Conservation (phyloP, 352 stramenopile species). For the Phytophthora citricola region DNA sequence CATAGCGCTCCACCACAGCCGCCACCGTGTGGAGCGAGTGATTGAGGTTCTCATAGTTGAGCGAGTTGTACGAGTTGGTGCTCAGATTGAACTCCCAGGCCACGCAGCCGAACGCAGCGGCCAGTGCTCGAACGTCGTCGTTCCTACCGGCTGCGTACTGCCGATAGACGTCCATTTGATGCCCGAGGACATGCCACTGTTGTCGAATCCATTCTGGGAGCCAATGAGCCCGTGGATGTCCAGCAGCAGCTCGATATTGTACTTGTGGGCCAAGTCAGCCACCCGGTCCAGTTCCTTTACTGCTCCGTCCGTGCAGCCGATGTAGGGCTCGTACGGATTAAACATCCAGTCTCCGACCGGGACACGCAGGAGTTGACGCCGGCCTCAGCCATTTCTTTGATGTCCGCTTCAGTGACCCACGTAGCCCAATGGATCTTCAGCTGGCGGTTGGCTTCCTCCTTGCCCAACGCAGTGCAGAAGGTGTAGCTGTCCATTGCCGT, state of each 20-base stretch:
- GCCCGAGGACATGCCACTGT: slow-evolving; percentile 74
- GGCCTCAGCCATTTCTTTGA: slow-evolving; percentile 34
- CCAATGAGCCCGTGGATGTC: slow-evolving; percentile 94
- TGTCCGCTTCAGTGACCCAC: slow-evolving; percentile 79
- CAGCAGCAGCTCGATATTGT: slow-evolving; percentile 91
- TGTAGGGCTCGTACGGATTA: slow-evolving; percentile 90
- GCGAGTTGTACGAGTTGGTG: slow-evolving; percentile 84
- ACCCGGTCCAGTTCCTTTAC: slow-evolving; percentile 93
- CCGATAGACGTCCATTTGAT: slow-evolving; percentile 38
- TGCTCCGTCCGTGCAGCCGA: slow-evolving; percentile 91
- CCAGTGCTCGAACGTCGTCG: slow-evolving; percentile 73
- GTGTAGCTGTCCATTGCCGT: slow-evolving; percentile 93
- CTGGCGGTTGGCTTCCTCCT: slow-evolving; percentile 92
- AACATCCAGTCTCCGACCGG: slow-evolving; percentile 40
- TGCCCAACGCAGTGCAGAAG: slow-evolving; percentile 57
- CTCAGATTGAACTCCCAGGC: slow-evolving; percentile 91
- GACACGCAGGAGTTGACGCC: slow-evolving; percentile 33
- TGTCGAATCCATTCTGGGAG: slow-evolving; percentile 97
- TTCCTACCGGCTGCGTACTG: slow-evolving; percentile 33
- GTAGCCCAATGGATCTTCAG: slow-evolving; percentile 93
- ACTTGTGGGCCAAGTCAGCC: slow-evolving; percentile 84
- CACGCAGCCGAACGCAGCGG: slow-evolving; percentile 90
- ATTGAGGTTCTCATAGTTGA: slow-evolving; percentile 93
- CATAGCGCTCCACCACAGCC: slow-evolving; percentile 89
- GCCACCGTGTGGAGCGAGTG: slow-evolving; percentile 91